Evolutionary conservation across 1,284 basidiomycete genomes (phyloP).

Genomic region (Blastosporella zonata): DNA sequence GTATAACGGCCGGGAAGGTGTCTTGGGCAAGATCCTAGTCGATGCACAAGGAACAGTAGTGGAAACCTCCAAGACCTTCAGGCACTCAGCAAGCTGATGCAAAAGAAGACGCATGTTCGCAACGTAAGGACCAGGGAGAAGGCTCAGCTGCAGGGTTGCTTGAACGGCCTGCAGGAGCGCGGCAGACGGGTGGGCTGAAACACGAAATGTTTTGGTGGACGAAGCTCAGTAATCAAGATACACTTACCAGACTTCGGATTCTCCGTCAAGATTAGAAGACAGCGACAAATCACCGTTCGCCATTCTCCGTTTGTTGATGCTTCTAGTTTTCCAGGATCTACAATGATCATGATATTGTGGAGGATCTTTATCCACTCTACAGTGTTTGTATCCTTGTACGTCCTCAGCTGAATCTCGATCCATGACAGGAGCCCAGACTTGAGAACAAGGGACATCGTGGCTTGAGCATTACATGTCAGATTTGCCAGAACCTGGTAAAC

Average conservation of each 20-base stretch:
- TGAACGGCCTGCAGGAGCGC: constrained; percentile 32
- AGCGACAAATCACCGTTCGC: constrained; percentile 51
- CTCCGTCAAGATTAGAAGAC: constrained; percentile 42
- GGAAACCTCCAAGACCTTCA: constrained; percentile 37
- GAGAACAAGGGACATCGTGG: constrained; percentile 64
- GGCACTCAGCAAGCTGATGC: constrained; percentile 27
- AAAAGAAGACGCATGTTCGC: constrained; percentile 34
- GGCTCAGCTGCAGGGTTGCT: constrained; percentile 40
- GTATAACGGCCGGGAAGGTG: constrained; percentile 30
- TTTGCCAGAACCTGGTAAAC: constrained; percentile 63
- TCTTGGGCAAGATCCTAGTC: neutral
- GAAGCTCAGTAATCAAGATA: too few relatives aligned
- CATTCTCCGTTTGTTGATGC: constrained; percentile 53
- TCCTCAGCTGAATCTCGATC: constrained; percentile 71
- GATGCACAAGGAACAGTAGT: constrained; percentile 18
- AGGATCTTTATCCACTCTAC: constrained; percentile 67
- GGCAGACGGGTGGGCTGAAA: constrained; percentile 21
- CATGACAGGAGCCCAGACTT: constrained; percentile 71
- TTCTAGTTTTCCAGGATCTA: constrained; percentile 47
- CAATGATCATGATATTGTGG: constrained; percentile 61
- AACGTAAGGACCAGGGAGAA: constrained; percentile 30
- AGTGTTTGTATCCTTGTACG: constrained; percentile 39
- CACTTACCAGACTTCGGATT: constrained; percentile 28
- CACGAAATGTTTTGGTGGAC: neutral
- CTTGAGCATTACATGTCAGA: constrained; percentile 63